Evolutionary conservation across 495 filamentous ascomycete genomes (phyloP).

Genomic region (Penicillium alfredii): DNA sequence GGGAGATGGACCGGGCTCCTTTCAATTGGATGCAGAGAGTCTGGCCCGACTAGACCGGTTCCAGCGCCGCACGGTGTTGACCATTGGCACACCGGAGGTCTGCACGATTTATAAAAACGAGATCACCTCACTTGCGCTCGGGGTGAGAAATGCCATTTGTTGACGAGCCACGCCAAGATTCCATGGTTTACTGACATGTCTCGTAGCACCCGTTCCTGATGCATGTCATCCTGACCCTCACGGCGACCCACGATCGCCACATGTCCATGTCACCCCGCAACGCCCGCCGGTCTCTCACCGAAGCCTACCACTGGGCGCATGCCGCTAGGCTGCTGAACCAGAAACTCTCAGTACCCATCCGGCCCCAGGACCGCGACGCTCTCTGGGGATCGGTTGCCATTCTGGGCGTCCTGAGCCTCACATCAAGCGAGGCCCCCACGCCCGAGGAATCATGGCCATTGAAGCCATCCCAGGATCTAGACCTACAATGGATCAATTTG

Average conservation of each 20-base stretch:
- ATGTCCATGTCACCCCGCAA: conserved; percentile 3
- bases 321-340: conserved; percentile 25
- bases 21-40: conserved; percentile 19
- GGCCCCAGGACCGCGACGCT: conserved; percentile 31
- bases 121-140: conserved; percentile 8
- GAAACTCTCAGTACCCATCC: conserved; percentile 23
- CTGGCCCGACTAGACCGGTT: conserved; percentile 26
- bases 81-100: conserved; percentile 17
- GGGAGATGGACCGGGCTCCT: conserved; percentile 15
- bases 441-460: conserved; percentile 34
- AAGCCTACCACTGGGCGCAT: conserved; percentile 32
- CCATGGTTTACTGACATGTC: not conserved
- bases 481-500: conserved; percentile 33
- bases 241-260: conserved; percentile 33
- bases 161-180: too few species aligned
- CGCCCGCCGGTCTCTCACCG: conserved; percentile 15
- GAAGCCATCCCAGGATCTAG: conserved; percentile 15
- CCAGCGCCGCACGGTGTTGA: conserved; percentile 21
- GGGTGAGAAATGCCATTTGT: conserved; percentile 1
- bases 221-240: conserved; percentile 33
- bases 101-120: conserved; percentile 11
- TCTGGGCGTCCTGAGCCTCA: conserved; percentile 29
- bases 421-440: conserved; percentile 23
- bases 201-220: conserved; percentile 37
- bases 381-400: conserved; percentile 37